These are phyloP conservation scores for Pyrenophora tritici-repentis DNA, from an alignment of 2,329 filamentous ascomycete genomes.

Conservation along the genomic window DNA sequence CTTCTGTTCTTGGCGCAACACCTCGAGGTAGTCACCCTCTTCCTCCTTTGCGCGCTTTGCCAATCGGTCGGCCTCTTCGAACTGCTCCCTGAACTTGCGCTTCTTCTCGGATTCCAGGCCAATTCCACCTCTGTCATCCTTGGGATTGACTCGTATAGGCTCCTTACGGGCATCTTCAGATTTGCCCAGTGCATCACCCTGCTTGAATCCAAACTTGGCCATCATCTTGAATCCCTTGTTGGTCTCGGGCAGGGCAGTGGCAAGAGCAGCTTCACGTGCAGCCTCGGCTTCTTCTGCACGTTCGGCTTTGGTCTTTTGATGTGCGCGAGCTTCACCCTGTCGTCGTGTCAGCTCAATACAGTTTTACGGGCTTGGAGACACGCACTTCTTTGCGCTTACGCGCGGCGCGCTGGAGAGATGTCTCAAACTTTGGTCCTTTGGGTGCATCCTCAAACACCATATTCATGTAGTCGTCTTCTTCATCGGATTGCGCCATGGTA, in stretches of 20 bases:
- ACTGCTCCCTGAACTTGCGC: slow-evolving; percentile 62
- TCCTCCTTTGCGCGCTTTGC: slow-evolving; percentile 54
- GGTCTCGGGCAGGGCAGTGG: slow-evolving; percentile 69
- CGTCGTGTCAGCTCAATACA: slow-evolving; percentile 16
- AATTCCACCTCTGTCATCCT: slow-evolving; percentile 81
- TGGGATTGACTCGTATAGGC: slow-evolving; percentile 76
- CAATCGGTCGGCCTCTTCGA: slow-evolving; percentile 38
- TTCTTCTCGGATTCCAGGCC: slow-evolving; percentile 84
- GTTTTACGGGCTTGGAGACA: not conserved
- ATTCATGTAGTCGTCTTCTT: slow-evolving; percentile 95
- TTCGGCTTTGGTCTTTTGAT: slow-evolving; percentile 77
- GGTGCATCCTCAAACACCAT: slow-evolving; percentile 80
- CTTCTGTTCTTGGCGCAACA: slow-evolving; percentile 41
- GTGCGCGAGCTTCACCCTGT: slow-evolving; percentile 38
- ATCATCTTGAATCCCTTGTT: slow-evolving; percentile 96
- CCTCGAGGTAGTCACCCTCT: slow-evolving; percentile 44
- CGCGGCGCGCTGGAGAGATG: slow-evolving; percentile 64
- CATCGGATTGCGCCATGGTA: slow-evolving; percentile 57
- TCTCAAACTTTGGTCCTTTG: slow-evolving; percentile 58
- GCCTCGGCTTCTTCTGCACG: slow-evolving; percentile 73
- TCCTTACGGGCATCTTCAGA: slow-evolving; percentile 62
- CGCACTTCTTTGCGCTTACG: slow-evolving; percentile 58
- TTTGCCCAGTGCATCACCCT: slow-evolving; percentile 74
- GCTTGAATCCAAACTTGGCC: slow-evolving; percentile 89
- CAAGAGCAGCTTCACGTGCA: slow-evolving; percentile 75